phyloP scores from a whole-genome alignment of 208 protist genomes.

The Porcisia deanei region DNA sequence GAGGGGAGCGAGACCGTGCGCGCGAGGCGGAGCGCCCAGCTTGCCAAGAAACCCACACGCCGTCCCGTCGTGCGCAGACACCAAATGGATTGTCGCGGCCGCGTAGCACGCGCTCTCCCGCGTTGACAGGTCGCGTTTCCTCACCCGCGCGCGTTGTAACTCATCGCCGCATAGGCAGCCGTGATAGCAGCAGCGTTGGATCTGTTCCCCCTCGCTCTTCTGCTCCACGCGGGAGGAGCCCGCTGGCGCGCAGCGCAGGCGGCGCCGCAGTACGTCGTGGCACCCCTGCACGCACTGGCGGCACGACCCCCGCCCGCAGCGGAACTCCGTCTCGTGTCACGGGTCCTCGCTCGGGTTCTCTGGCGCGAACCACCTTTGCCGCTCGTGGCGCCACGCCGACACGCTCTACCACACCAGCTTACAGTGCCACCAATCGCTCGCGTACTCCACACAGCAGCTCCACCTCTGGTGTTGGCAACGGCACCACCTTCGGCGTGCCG shows the following conservation, averaged over 20 bases:
- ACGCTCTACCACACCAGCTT: conserved; percentile 31
- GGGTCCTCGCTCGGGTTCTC: conserved; percentile 27
- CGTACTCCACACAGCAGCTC: conserved; percentile 36
- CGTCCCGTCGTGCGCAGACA: conserved; percentile 68
- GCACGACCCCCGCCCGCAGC: conserved; percentile 54
- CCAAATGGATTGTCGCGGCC: conserved; percentile 52
- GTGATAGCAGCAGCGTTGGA: conserved; percentile 47
- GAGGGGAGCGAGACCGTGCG: conserved; percentile 53
- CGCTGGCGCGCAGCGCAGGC: conserved; percentile 74
- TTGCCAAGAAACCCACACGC: conserved; percentile 37
- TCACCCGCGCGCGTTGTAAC: conserved; percentile 33
- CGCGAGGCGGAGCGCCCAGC: conserved; percentile 28
- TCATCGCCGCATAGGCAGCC: conserved; percentile 43
- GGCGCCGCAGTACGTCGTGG: conserved; percentile 77
- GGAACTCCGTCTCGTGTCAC: conserved; percentile 38
- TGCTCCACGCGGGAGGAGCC: conserved; percentile 60
- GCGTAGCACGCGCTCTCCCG: conserved; percentile 42
- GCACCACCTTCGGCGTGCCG: neutral
- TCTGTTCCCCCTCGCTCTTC: conserved; percentile 39
- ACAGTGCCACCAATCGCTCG: conserved; percentile 33
- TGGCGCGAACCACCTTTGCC: conserved; percentile 17
- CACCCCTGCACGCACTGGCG: conserved; percentile 68
- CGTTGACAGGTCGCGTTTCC: conserved; percentile 42
- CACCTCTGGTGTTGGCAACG: neutral
- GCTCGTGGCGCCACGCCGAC: conserved; percentile 30